phyloP scores from a whole-genome alignment of 1,284 basidiomycete genomes.

The Trichosporon sp. region DNA sequence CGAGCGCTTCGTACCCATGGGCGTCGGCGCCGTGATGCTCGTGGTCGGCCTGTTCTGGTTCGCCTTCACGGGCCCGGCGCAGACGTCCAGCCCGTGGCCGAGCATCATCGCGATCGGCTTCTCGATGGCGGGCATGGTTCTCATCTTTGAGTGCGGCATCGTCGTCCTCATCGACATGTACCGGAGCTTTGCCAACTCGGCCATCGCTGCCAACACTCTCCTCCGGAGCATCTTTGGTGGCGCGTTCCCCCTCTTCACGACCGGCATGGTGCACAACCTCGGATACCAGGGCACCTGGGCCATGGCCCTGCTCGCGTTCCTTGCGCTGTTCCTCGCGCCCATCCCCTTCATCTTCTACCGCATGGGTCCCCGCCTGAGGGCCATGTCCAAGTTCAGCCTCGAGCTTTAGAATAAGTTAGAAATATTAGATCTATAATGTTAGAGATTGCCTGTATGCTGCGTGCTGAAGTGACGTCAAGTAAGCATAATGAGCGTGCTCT shows the following conservation, averaged over 20 bases:
- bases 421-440: neutral
- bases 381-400: slow-evolving; percentile 27
- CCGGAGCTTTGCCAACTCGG: slow-evolving; percentile 34
- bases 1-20: slow-evolving; percentile 36
- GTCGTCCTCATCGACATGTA: slow-evolving; percentile 35
- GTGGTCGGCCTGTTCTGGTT: slow-evolving; percentile 38
- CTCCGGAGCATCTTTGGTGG: slow-evolving; percentile 31
- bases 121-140: slow-evolving; percentile 35
- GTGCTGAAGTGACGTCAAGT: neutral
- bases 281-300: slow-evolving; percentile 31
- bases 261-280: slow-evolving; percentile 36
- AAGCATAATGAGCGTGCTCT: slow-evolving; percentile 10
- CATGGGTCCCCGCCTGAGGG: slow-evolving; percentile 24
- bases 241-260: slow-evolving; percentile 36
- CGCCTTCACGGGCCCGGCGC: slow-evolving; percentile 38
- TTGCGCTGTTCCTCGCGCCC: slow-evolving; percentile 29
- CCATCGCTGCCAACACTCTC: slow-evolving; percentile 40
- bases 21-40: slow-evolving; percentile 29
- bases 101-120: slow-evolving; percentile 34
- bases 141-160: slow-evolving; percentile 35
- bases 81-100: slow-evolving; percentile 30
- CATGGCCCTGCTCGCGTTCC: slow-evolving; percentile 32
- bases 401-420: slow-evolving; percentile 24
- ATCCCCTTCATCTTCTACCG: slow-evolving; percentile 33
- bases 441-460: neutral